Evolutionary conservation across 148 eudicot genomes (phyloP).

Genomic region (Cornus florida): DNA sequence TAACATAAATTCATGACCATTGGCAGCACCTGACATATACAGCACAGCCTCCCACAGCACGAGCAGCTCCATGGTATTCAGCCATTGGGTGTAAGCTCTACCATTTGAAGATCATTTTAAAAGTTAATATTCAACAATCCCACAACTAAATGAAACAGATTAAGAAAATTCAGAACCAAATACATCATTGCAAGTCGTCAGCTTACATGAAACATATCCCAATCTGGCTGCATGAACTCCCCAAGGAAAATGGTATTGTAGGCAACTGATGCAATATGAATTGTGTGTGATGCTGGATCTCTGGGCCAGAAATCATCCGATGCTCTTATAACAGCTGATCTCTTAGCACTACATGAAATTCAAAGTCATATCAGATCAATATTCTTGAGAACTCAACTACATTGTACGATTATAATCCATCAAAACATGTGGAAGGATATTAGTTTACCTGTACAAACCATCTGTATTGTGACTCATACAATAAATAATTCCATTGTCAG

Average conservation of each 20-base stretch:
- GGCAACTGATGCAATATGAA: slow-evolving; percentile 90
- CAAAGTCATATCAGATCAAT: background rate
- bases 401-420: background rate
- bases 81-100: slow-evolving; percentile 95
- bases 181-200: background rate
- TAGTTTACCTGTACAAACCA: slow-evolving; percentile 75
- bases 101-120: slow-evolving; percentile 6
- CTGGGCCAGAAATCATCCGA: slow-evolving; percentile 92
- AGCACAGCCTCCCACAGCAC: slow-evolving; percentile 90
- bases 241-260: slow-evolving; percentile 83
- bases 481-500: slow-evolving; percentile 78
- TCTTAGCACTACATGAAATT: slow-evolving; percentile 48
- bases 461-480: slow-evolving; percentile 95
- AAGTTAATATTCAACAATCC: background rate
- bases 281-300: slow-evolving; percentile 92
- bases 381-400: background rate
- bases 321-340: slow-evolving; percentile 75
- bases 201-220: slow-evolving; percentile 98
- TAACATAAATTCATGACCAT: background rate
- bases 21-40: slow-evolving; percentile 72
- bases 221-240: slow-evolving; percentile 94
- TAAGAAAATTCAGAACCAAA: background rate
- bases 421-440: background rate
- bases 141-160: background rate
- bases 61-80: slow-evolving; percentile 92